phyloP scores from a whole-genome alignment of 306 rosid genomes.

The Gynostemma pentaphyllum region DNA sequence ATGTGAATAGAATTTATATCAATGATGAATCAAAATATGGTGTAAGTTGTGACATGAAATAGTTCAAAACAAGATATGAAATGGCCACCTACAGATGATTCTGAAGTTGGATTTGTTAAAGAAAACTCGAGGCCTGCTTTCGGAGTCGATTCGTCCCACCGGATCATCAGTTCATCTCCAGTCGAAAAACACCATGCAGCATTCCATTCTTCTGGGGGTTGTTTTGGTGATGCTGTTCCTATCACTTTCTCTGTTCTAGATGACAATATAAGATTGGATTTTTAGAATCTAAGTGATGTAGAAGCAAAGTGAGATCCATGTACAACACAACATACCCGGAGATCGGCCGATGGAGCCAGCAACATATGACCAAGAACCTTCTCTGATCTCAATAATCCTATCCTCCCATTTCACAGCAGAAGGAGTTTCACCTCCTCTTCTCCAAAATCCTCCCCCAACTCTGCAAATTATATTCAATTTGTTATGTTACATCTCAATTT shows the following conservation, averaged over 20 bases:
- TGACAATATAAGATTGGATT: constrained; percentile 24
- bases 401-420: constrained; percentile 78
- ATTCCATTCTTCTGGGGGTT: constrained; percentile 48
- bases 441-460: constrained; percentile 90
- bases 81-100: constrained; percentile 41
- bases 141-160: constrained; percentile 46
- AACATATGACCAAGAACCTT: constrained; percentile 91
- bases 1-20: not conserved
- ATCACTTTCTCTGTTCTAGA: constrained; percentile 88
- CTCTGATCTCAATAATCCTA: constrained; percentile 73
- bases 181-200: constrained; percentile 73
- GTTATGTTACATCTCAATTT: not conserved
- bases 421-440: constrained; percentile 84
- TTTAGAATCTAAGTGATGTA: constrained; percentile 10
- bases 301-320: not conserved
- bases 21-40: constrained; percentile 1
- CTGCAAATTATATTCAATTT: constrained; percentile 30
- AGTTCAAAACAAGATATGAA: not conserved
- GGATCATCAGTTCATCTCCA: constrained; percentile 59
- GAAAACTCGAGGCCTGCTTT: constrained; percentile 42
- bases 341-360: constrained; percentile 74
- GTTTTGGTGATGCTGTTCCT: constrained; percentile 80
- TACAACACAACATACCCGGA: constrained; percentile 48
- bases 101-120: constrained; percentile 37
- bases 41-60: not conserved